Evolutionary conservation across 495 filamentous ascomycete species (phyloP).

Genomic region (Lepidopterella palustris): DNA sequence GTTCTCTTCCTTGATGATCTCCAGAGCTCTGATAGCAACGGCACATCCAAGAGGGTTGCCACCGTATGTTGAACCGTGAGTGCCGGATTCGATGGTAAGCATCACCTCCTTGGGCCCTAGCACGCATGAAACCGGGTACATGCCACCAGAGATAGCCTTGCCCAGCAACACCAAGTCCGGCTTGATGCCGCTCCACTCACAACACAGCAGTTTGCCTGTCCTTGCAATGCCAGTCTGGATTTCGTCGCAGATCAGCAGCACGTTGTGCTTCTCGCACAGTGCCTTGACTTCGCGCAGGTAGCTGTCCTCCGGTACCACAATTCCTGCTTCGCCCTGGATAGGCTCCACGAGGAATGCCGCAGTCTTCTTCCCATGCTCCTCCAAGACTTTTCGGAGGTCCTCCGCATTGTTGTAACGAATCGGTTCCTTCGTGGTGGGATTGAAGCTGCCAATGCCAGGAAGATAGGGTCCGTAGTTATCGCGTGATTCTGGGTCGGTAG

Average conservation of each 20-base stretch:
- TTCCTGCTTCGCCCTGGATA: conserved; percentile 96
- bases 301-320: conserved; percentile 86
- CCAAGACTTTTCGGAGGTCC: conserved; percentile 72
- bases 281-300: conserved; percentile 77
- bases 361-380: conserved; percentile 72
- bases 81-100: conserved; percentile 95
- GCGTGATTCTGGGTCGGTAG: conserved; percentile 86
- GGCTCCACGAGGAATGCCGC: conserved; percentile 95
- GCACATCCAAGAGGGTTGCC: conserved; percentile 97
- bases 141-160: conserved; percentile 95
- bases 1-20: conserved; percentile 85
- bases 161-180: conserved; percentile 91
- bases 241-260: conserved; percentile 94
- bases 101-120: conserved; percentile 86
- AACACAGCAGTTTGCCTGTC: conserved; percentile 87
- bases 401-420: conserved; percentile 82
- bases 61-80: conserved; percentile 94
- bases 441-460: conserved; percentile 72
- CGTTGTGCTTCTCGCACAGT: conserved; percentile 89
- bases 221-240: conserved; percentile 97
- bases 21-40: conserved; percentile 91
- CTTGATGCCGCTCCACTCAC: conserved; percentile 90
- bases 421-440: conserved; percentile 66
- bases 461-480: conserved; percentile 97
- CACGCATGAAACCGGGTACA: conserved; percentile 97